Evolutionary conservation across 2,329 filamentous ascomycete genomes (phyloP).

Genomic region (Alternaria arbusti): DNA sequence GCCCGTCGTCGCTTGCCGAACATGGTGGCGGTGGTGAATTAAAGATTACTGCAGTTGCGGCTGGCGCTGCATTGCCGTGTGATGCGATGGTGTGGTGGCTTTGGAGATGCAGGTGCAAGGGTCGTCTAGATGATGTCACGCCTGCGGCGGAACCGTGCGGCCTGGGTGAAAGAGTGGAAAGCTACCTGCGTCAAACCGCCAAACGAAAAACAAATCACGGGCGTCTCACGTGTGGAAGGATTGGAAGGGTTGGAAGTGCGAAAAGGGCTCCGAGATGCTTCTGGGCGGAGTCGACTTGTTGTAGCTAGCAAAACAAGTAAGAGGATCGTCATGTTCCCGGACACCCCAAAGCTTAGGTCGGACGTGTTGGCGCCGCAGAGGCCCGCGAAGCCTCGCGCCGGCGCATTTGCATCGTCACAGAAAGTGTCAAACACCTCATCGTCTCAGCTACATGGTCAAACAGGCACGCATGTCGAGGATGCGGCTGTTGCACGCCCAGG

Average conservation of each 20-base stretch:
- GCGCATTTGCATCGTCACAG: background rate
- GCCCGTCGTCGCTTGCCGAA: slow-evolving; percentile 42
- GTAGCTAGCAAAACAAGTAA: slow-evolving; percentile 14
- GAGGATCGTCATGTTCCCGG: slow-evolving; percentile 14
- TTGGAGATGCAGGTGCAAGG: slow-evolving; percentile 13
- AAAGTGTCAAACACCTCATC: slow-evolving; percentile 5
- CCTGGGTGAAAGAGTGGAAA: slow-evolving; percentile 4
- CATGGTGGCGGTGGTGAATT: slow-evolving; percentile 35
- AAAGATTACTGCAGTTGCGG: slow-evolving; percentile 29
- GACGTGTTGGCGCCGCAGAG: slow-evolving; percentile 8
- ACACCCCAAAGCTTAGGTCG: slow-evolving; percentile 9
- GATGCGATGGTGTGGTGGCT: slow-evolving; percentile 7
- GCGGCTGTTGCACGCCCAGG: background rate
- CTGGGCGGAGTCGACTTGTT: slow-evolving; percentile 3
- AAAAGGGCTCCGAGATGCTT: slow-evolving; percentile 4
- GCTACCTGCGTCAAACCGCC: slow-evolving; percentile 2
- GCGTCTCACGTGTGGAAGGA: background rate
- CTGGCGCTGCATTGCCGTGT: slow-evolving; percentile 30
- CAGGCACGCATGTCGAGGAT: background rate
- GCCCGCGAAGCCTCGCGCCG: slow-evolving; percentile 2
- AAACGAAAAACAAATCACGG: background rate
- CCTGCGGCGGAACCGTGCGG: slow-evolving; percentile 12
- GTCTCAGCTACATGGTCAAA: background rate
- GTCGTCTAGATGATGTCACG: slow-evolving; percentile 27
- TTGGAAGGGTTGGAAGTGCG: background rate